Percentiles rank a stretch among this genome's conserved stretches.
Conservation (phyloP, 1,139 yeast genomes). For the Pichia sp. region DNA sequence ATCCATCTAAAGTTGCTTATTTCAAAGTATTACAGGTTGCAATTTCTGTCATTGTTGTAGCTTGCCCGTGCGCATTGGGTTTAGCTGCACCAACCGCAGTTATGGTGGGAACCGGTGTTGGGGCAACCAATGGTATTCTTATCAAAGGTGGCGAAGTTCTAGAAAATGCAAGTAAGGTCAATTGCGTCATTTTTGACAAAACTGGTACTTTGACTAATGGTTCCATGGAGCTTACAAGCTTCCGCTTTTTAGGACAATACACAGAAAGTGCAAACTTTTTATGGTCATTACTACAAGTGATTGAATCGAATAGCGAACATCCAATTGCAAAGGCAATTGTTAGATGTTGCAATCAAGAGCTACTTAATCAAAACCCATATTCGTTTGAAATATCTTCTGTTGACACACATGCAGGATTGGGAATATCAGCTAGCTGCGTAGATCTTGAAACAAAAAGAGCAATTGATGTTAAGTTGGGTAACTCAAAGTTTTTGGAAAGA, state of each 20-base stretch:
- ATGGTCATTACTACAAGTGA: slow-evolving; percentile 59
- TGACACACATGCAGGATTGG: slow-evolving; percentile 63
- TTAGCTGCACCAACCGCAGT: slow-evolving; percentile 97
- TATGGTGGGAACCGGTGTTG: slow-evolving; percentile 98
- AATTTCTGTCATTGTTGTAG: slow-evolving; percentile 93
- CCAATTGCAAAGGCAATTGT: slow-evolving; percentile 76
- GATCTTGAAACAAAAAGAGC: slow-evolving; percentile 10
- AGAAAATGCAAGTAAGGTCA: slow-evolving; percentile 64
- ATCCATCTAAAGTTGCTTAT: slow-evolving; percentile 46
- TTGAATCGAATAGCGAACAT: slow-evolving; percentile 78
- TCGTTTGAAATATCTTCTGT: slow-evolving; percentile 34
- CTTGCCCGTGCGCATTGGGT: slow-evolving; percentile 97
- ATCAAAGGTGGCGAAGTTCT: slow-evolving; percentile 91
- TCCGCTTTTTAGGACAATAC: slow-evolving; percentile 19
- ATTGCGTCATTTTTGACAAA: slow-evolving; percentile 80
- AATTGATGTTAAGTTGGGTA: slow-evolving; percentile 53
- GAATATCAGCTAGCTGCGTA: slow-evolving; percentile 51
- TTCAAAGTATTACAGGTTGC: slow-evolving; percentile 61
- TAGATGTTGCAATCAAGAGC: slow-evolving; percentile 32
- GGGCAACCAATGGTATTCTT: slow-evolving; percentile 83
- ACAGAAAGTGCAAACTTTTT: slow-evolving; percentile 31
- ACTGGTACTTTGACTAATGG: slow-evolving; percentile 95
- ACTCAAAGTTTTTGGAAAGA: slow-evolving; percentile 41
- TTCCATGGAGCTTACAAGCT: slow-evolving; percentile 44
- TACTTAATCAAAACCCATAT: slow-evolving; percentile 14